These are phyloP conservation scores for Ustilago vetiveriae DNA, from an alignment of 1,284 basidiomycete species.

Conservation along the genomic window DNA sequence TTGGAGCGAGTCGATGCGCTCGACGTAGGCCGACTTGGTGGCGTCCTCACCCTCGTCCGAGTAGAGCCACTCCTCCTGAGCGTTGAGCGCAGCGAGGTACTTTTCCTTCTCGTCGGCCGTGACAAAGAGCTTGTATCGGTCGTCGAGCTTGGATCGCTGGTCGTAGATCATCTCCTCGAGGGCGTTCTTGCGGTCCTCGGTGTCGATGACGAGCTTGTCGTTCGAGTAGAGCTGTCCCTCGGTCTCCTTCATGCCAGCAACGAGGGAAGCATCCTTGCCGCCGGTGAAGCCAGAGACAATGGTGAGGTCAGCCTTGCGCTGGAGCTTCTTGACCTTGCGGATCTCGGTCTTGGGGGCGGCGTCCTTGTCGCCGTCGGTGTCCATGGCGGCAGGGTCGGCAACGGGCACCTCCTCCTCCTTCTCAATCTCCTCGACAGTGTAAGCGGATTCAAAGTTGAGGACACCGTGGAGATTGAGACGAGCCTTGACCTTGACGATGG, in stretches of 20 bases:
- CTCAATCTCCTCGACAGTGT: slow-evolving; percentile 66
- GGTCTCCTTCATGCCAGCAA: slow-evolving; percentile 61
- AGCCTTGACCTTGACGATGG: slow-evolving; percentile 67
- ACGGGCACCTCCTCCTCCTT: slow-evolving; percentile 66
- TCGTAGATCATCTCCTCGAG: slow-evolving; percentile 67
- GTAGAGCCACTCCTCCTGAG: slow-evolving; percentile 66
- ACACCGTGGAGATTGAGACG: slow-evolving; percentile 66
- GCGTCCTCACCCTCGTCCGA: slow-evolving; percentile 66
- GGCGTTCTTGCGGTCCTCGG: slow-evolving; percentile 67
- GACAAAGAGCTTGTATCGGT: slow-evolving; percentile 60
- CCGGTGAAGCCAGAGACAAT: slow-evolving; percentile 57
- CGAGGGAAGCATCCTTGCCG: slow-evolving; percentile 51
- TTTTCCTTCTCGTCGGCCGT: slow-evolving; percentile 64
- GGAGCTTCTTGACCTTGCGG: slow-evolving; percentile 66
- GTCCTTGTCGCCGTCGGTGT: slow-evolving; percentile 54
- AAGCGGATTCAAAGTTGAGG: slow-evolving; percentile 65
- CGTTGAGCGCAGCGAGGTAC: slow-evolving; percentile 58
- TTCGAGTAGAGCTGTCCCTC: slow-evolving; percentile 64
- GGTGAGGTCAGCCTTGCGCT: slow-evolving; percentile 64
- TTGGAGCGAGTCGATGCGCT: slow-evolving; percentile 57
- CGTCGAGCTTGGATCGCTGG: slow-evolving; percentile 65
- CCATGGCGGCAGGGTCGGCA: slow-evolving; percentile 56
- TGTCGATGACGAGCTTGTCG: slow-evolving; percentile 67
- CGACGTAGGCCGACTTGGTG: slow-evolving; percentile 63
- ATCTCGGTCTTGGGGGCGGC: slow-evolving; percentile 64